A percentile compares a stretch with the other conserved stretches of the same genome.
Conservation (phyloP, 106 monocot species). For the Dendrobium chrysotoxum region DNA sequence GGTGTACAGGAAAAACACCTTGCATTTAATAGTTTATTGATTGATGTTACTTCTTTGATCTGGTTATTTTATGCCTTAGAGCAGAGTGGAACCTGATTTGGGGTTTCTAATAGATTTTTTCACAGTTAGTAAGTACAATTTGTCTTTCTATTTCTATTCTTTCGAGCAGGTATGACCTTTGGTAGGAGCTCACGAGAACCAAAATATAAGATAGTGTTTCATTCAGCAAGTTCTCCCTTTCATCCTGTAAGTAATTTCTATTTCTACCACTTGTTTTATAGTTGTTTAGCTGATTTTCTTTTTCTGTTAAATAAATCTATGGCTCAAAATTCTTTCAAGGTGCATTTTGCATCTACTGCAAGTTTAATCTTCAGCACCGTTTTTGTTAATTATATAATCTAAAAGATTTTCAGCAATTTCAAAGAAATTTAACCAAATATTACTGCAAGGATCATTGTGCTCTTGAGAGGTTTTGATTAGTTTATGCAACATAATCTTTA, state of each 20-base stretch:
- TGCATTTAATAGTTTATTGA: neutral
- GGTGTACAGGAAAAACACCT: neutral
- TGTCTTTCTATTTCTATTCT: neutral
- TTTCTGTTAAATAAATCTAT: neutral
- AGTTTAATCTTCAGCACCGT: neutral
- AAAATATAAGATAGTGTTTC: slow-evolving; percentile 47
- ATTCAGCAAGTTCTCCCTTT: slow-evolving; percentile 37
- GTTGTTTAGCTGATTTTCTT: neutral
- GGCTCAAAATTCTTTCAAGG: neutral
- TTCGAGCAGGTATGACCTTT: slow-evolving; percentile 34
- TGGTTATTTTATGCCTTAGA: neutral
- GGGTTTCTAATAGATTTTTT: neutral
- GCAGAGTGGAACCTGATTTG: neutral
- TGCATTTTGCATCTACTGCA: neutral
- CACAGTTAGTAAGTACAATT: neutral
- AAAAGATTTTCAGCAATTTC: neutral
- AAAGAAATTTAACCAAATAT: neutral
- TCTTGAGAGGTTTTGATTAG: neutral
- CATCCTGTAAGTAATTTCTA: slow-evolving; percentile 30
- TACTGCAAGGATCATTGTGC: neutral
- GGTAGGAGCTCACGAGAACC: slow-evolving; percentile 51
- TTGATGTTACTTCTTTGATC: neutral
- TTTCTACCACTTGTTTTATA: neutral
- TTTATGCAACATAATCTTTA: neutral
- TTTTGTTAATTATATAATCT: neutral